These are phyloP conservation scores for Paecilomyces variotii DNA, from an alignment of 2,329 filamentous ascomycete species.

Conservation along the genomic window DNA sequence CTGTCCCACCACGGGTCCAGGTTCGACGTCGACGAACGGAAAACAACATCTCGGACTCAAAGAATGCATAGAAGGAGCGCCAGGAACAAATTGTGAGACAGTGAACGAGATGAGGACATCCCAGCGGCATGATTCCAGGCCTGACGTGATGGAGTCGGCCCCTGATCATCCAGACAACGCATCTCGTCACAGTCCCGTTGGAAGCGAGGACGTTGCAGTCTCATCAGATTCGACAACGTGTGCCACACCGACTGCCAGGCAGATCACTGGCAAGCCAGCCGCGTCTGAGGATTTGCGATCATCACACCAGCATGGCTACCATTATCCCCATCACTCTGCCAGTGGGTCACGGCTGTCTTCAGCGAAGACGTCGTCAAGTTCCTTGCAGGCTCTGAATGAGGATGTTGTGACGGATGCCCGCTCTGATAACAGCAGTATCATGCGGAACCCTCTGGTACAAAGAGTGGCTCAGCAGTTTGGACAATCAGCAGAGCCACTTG, in stretches of 20 bases:
- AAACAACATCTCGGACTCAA: background rate
- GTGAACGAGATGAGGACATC: background rate
- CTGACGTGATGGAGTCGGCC: background rate
- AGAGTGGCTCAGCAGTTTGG: constrained; percentile 21
- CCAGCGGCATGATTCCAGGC: background rate
- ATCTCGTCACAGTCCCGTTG: background rate
- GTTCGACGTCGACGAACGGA: background rate
- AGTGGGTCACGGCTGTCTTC: constrained; percentile 28
- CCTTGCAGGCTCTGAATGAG: constrained; percentile 34
- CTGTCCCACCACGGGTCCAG: background rate
- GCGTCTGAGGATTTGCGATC: constrained; percentile 4
- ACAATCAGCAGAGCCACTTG: constrained; percentile 5
- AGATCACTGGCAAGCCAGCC: background rate
- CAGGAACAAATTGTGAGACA: constrained; percentile 3
- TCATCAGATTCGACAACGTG: background rate
- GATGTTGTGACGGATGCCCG: constrained; percentile 28
- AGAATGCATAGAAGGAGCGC: constrained; percentile 1
- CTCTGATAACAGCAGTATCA: constrained; percentile 19
- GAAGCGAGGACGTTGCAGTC: background rate
- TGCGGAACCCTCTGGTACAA: constrained; percentile 16
- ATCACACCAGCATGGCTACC: constrained; percentile 13
- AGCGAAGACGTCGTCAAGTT: constrained; percentile 35
- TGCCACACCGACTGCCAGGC: background rate
- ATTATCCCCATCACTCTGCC: constrained; percentile 27
- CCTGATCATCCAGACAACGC: background rate